Conservation (phyloP, 495 filamentous ascomycete genomes). For the Penicillium angulare region DNA sequence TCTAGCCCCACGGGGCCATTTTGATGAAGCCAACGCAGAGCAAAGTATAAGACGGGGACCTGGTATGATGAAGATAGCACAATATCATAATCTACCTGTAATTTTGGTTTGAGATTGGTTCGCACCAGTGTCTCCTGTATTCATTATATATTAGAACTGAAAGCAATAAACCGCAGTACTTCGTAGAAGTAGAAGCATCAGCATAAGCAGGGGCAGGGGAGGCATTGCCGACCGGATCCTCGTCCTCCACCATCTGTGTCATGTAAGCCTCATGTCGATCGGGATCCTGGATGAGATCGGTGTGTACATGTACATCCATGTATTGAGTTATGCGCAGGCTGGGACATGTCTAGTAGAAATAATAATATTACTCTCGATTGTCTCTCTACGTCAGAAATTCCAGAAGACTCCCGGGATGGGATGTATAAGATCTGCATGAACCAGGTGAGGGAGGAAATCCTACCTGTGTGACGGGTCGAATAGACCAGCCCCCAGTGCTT, state of each 20-base stretch:
- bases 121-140: conserved; percentile 44
- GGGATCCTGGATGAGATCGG: background rate
- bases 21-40: conserved; percentile 59
- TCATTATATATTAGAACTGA: background rate
- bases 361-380: no score
- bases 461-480: conserved; percentile 36
- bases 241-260: conserved; percentile 24
- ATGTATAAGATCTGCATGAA: conserved; percentile 8
- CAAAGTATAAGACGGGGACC: conserved; percentile 53
- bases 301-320: conserved; percentile 20
- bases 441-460: conserved; percentile 9
- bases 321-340: conserved; percentile 38
- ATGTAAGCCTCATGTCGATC: conserved; percentile 13
- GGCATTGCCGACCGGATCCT: conserved; percentile 34
- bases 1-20: conserved; percentile 61
- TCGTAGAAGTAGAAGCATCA: no score
- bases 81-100: conserved; percentile 56
- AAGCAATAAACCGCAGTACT: no score
- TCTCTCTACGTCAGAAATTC: conserved; percentile 10
- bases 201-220: background rate
- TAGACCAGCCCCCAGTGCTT: conserved; percentile 24
- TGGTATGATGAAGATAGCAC: conserved; percentile 48
- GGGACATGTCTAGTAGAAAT: conserved; percentile 24
- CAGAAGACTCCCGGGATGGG: background rate
- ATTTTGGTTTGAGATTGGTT: conserved; percentile 19